These are phyloP conservation scores for Pinus albicaulis DNA, from an alignment of 75 land plant genomes.

Conservation along the genomic window DNA sequence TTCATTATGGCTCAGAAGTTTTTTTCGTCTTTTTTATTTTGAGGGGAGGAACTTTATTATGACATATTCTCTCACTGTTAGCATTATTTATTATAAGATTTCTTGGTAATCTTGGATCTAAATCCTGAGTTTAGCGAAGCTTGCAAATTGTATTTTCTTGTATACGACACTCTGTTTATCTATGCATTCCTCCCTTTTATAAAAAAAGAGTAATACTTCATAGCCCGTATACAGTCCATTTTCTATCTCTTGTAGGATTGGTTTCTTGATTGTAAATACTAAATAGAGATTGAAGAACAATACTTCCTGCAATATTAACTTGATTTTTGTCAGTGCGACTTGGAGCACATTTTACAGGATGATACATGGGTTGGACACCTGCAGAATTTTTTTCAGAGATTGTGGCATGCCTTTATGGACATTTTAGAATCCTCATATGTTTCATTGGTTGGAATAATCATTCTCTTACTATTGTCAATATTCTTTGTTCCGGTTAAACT, in stretches of 20 bases:
- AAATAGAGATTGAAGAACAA: background rate
- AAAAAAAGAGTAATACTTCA: background rate
- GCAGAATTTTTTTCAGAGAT: conserved; percentile 51
- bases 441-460: conserved; percentile 62
- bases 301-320: background rate
- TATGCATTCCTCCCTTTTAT: background rate
- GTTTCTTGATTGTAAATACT: background rate
- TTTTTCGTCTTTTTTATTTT: no score
- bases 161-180: background rate
- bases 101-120: no score
- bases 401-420: conserved; percentile 61
- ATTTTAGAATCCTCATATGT: conserved; percentile 81
- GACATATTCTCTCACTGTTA: no score
- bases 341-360: conserved; percentile 64
- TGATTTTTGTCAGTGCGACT: conserved; percentile 60
- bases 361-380: conserved; percentile 75
- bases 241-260: background rate
- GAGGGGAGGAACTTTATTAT: no score
- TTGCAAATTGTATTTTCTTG: background rate
- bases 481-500: conserved; percentile 80
- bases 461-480: conserved; percentile 39
- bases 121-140: background rate
- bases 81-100: no score
- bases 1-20: no score
- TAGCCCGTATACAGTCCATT: background rate